Evolutionary conservation across 768 basidiomycete genomes (phyloP).

Genomic region (Pholiota microspora): DNA sequence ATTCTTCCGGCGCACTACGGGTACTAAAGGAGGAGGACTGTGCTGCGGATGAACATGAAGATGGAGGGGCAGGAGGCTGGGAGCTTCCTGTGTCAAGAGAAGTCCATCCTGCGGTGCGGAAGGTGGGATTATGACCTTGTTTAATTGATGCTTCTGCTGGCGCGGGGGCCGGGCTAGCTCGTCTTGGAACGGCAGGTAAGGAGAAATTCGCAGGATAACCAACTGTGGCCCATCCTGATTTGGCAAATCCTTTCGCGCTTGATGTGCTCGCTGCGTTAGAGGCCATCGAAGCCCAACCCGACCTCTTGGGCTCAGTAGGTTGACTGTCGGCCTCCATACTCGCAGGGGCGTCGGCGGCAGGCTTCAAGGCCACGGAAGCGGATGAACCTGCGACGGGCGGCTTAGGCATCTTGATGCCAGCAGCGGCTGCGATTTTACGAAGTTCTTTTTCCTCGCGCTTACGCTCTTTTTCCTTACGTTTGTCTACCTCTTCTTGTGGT

Average conservation of each 20-base stretch:
- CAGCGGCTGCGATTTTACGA: slow-evolving; percentile 79
- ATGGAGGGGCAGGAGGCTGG: slow-evolving; percentile 21
- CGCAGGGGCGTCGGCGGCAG: slow-evolving; percentile 19
- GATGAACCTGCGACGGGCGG: slow-evolving; percentile 17
- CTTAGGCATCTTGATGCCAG: slow-evolving; percentile 70
- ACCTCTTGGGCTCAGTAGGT: slow-evolving; percentile 35
- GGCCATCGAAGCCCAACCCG: slow-evolving; percentile 48
- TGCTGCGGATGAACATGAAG: slow-evolving; percentile 14
- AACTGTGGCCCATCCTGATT: slow-evolving; percentile 51
- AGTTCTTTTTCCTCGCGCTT: slow-evolving; percentile 85
- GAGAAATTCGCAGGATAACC: slow-evolving; percentile 16
- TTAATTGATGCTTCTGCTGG: neutral
- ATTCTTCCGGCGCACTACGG: neutral
- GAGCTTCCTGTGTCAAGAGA: slow-evolving; percentile 53
- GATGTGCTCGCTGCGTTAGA: slow-evolving; percentile 18
- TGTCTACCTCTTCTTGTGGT: slow-evolving; percentile 65
- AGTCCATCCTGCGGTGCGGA: slow-evolving; percentile 63
- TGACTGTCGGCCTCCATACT: slow-evolving; percentile 25
- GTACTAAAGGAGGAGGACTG: slow-evolving; percentile 10
- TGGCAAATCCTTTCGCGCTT: slow-evolving; percentile 34
- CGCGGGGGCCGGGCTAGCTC: neutral
- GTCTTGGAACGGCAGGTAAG: slow-evolving; percentile 2
- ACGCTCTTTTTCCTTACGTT: slow-evolving; percentile 81
- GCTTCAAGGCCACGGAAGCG: slow-evolving; percentile 14
- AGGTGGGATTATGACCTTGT: slow-evolving; percentile 13